These are phyloP conservation scores for Pythium phragmiticola DNA, from an alignment of 352 stramenopile species.

Conservation along the genomic window DNA sequence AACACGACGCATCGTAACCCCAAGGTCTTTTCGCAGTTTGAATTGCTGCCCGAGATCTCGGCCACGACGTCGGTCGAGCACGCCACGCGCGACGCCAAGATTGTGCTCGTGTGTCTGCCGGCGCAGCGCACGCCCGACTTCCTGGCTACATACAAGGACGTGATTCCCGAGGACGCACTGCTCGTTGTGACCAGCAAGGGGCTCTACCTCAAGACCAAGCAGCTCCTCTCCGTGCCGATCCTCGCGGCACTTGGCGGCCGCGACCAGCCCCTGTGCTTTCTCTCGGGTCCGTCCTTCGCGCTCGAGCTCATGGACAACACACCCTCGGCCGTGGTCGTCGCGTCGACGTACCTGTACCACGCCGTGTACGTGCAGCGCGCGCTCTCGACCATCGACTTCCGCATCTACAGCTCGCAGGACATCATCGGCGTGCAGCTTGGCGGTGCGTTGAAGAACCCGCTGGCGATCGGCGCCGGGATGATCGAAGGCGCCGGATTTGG, in stretches of 20 bases:
- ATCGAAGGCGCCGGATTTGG: conserved; percentile 95
- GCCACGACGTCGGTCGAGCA: conserved; percentile 89
- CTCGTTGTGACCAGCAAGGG: conserved; percentile 95
- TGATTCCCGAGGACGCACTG: conserved; percentile 88
- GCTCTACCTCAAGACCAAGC: conserved; percentile 94
- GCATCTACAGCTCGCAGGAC: conserved; percentile 93
- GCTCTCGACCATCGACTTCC: conserved; percentile 90
- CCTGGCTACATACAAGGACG: conserved; percentile 78
- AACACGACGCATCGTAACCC: conserved; percentile 92
- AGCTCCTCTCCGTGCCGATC: conserved; percentile 95
- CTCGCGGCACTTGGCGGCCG: conserved; percentile 81
- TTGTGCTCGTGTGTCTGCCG: conserved; percentile 96
- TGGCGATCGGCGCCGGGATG: conserved; percentile 97
- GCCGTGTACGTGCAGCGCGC: conserved; percentile 81
- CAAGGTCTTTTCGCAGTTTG: conserved; percentile 89
- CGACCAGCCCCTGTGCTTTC: conserved; percentile 94
- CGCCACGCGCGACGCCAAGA: conserved; percentile 83
- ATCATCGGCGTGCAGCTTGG: conserved; percentile 96
- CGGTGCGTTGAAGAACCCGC: conserved; percentile 97
- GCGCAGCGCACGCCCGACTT: conserved; percentile 94
- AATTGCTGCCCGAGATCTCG: conserved; percentile 75
- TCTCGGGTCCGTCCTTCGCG: conserved; percentile 95
- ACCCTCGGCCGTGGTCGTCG: conserved; percentile 95
- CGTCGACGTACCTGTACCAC: conserved; percentile 91
- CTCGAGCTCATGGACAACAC: conserved; percentile 95